Evolutionary conservation across 148 eudicot species (phyloP).

Genomic region (Diospyros lotus): DNA sequence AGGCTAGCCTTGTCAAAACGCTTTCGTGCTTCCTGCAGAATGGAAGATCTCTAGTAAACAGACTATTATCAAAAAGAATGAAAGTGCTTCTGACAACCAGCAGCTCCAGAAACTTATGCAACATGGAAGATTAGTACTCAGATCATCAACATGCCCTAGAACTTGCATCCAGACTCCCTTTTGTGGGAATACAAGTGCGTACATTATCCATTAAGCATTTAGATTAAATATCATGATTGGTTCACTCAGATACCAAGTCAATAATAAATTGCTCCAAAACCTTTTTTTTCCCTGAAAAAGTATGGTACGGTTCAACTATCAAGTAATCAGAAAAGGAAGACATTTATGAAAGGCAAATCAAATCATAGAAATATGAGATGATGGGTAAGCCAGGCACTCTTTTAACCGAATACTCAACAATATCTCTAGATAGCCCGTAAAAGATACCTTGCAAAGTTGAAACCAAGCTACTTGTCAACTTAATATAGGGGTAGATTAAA

Average conservation of each 20-base stretch:
- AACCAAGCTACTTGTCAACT: background rate
- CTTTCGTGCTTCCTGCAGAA: constrained; percentile 89
- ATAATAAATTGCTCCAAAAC: background rate
- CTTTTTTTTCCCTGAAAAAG: background rate
- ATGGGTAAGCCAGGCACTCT: background rate
- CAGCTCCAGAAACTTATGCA: background rate
- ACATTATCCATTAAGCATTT: background rate
- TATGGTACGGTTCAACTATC: background rate
- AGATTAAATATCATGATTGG: background rate
- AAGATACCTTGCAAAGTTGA: background rate
- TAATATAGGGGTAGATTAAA: background rate
- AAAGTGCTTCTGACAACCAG: background rate
- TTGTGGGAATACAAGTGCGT: background rate
- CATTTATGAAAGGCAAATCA: background rate
- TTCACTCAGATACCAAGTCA: background rate
- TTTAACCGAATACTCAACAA: background rate
- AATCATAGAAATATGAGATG: background rate
- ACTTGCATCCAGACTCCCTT: background rate
- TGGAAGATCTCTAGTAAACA: constrained; percentile 19
- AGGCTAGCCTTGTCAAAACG: constrained; percentile 98
- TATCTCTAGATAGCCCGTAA: background rate
- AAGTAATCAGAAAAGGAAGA: background rate
- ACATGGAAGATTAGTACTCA: background rate
- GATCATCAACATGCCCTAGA: background rate
- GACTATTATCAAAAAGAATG: background rate